Conservation (phyloP, 2,329 filamentous ascomycete genomes). For the Dothiorella sarmentorum region DNA sequence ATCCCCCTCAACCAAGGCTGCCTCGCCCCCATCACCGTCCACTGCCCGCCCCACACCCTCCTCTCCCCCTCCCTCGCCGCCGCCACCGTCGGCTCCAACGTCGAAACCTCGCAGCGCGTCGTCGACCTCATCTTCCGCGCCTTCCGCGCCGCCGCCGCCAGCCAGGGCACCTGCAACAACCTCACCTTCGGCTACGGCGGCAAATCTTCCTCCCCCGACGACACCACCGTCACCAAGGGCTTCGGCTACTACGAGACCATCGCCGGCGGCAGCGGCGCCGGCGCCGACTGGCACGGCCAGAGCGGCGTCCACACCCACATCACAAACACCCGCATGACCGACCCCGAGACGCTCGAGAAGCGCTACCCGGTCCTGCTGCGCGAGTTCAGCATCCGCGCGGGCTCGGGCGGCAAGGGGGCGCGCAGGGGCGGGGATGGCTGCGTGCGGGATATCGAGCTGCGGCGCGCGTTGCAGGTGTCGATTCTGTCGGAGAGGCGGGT, state of each 20-base stretch:
- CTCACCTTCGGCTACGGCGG: conserved; percentile 29
- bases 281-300: conserved; percentile 60
- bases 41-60: conserved; percentile 32
- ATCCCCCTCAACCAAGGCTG: conserved; percentile 44
- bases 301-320: conserved; percentile 70
- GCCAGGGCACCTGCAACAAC: conserved; percentile 24
- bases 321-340: conserved; percentile 76
- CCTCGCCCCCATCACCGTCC: conserved; percentile 36
- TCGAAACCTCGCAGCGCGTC: conserved; percentile 23
- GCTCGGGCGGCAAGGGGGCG: conserved; percentile 57
- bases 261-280: conserved; percentile 66
- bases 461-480: conserved; percentile 66
- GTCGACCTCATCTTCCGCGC: conserved; percentile 26
- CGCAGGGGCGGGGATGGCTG: conserved; percentile 17
- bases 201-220: too few species aligned
- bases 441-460: conserved; percentile 67
- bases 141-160: conserved; percentile 22
- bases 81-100: conserved; percentile 27
- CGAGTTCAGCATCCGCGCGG: conserved; percentile 59
- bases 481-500: conserved; percentile 71
- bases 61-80: conserved; percentile 34
- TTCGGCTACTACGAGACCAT: conserved; percentile 77
- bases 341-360: conserved; percentile 68
- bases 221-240: neutral
- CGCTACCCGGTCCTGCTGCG: conserved; percentile 67